Evolutionary conservation across 2,329 filamentous ascomycete genomes (phyloP).

Genomic region (Penicillium sp.): DNA sequence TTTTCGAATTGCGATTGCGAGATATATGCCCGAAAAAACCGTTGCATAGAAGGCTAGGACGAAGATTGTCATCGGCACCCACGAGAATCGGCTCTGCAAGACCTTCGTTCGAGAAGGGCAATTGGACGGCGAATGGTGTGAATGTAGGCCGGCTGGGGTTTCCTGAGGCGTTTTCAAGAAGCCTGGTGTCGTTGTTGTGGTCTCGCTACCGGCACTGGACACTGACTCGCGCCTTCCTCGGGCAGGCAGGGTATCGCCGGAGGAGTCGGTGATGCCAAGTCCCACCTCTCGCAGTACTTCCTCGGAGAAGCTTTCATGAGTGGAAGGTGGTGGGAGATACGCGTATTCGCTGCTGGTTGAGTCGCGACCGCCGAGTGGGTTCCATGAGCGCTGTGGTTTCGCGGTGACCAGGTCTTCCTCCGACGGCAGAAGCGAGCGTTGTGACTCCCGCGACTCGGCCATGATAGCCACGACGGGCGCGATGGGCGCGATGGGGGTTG

Average conservation of each 20-base stretch:
- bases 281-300: constrained; percentile 23
- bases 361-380: constrained; percentile 18
- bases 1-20: constrained; percentile 62
- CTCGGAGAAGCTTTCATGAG: constrained; percentile 19
- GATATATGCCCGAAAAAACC: constrained; percentile 55
- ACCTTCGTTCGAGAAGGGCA: constrained; percentile 36
- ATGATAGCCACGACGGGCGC: constrained; percentile 12
- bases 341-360: constrained; percentile 10
- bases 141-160: constrained; percentile 9
- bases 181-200: constrained; percentile 7
- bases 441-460: constrained; percentile 20
- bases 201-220: constrained; percentile 1
- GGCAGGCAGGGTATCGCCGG: constrained; percentile 11
- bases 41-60: constrained; percentile 43
- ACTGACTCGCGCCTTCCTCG: constrained; percentile 8
- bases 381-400: constrained; percentile 22
- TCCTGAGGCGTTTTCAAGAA: constrained; percentile 17
- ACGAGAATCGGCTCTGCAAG: constrained; percentile 36
- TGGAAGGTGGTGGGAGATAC: constrained; percentile 9
- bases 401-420: constrained; percentile 16
- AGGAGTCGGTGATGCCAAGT: constrained; percentile 20
- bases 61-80: constrained; percentile 40
- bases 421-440: constrained; percentile 16
- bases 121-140: constrained; percentile 10
- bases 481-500: neutral